Percentiles rank a stretch among this genome's conserved stretches.
These are phyloP conservation scores for Clitopilus passeckerianus DNA, from an alignment of 768 basidiomycete species.

Conservation along the genomic window DNA sequence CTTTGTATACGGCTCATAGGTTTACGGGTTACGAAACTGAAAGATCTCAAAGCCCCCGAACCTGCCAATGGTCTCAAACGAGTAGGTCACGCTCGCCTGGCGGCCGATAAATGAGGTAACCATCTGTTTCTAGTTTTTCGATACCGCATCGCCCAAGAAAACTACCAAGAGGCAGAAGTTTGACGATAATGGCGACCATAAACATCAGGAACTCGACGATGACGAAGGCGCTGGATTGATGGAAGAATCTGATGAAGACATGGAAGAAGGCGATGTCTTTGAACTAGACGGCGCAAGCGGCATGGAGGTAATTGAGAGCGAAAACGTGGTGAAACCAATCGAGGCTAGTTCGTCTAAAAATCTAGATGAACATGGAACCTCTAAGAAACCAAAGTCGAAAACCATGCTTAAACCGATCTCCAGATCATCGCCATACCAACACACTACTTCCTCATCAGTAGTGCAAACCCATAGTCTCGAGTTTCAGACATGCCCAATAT, in stretches of 20 bases:
- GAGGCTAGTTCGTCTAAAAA: not conserved
- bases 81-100: conserved; percentile 31
- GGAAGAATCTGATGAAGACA: conserved; percentile 50
- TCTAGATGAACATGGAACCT: no score
- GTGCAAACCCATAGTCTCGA: not conserved
- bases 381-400: not conserved
- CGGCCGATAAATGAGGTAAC: not conserved
- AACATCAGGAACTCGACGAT: conserved; percentile 12
- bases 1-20: conserved; percentile 83
- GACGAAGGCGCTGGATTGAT: conserved; percentile 28
- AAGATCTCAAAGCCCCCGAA: conserved; percentile 60
- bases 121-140: conserved; percentile 50
- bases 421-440: not conserved
- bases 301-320: conserved; percentile 9
- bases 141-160: conserved; percentile 25
- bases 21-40: conserved; percentile 81
- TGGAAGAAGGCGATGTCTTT: conserved; percentile 30
- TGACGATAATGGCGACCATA: conserved; percentile 11
- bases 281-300: conserved; percentile 15
- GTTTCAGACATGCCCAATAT: conserved; percentile 59
- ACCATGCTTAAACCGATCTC: not conserved
- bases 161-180: conserved; percentile 37
- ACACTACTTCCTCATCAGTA: not conserved
- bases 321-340: not conserved
- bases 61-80: conserved; percentile 62